Conservation (phyloP, 148 eudicot genomes). For the Persicaria tinctoria region DNA sequence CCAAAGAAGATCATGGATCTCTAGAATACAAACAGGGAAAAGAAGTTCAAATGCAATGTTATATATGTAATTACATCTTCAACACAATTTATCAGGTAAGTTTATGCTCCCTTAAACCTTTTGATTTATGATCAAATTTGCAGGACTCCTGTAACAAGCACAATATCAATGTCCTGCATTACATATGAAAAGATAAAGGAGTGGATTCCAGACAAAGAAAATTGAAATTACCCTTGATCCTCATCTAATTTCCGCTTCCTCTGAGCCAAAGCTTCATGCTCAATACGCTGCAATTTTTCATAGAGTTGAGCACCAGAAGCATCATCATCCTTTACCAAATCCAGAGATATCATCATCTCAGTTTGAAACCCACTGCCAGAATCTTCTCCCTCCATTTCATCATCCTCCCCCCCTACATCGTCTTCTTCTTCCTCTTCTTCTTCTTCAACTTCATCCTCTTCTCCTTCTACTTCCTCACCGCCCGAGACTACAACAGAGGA, state of each 20-base stretch:
- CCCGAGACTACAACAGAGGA: neutral
- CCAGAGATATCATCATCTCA: constrained; percentile 58
- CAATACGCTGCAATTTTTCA: constrained; percentile 53
- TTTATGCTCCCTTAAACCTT: neutral
- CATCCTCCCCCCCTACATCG: constrained; percentile 28
- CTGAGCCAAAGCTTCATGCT: constrained; percentile 56
- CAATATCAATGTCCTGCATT: neutral
- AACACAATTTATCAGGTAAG: neutral
- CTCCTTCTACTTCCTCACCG: constrained; percentile 10
- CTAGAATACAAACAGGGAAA: neutral
- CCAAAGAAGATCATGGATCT: neutral
- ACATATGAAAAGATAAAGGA: neutral
- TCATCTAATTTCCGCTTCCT: constrained; percentile 43
- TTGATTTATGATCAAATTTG: neutral
- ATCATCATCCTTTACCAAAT: constrained; percentile 37
- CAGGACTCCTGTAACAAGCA: neutral
- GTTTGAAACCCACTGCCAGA: constrained; percentile 35
- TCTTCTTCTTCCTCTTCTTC: constrained; percentile 20
- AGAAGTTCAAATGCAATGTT: neutral
- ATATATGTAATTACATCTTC: neutral
- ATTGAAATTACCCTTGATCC: constrained; percentile 25
- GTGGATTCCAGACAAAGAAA: neutral
- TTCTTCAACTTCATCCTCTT: constrained; percentile 14
- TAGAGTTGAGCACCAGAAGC: constrained; percentile 40
- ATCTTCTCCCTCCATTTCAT: constrained; percentile 30